Evolutionary conservation across 2,329 filamentous ascomycete genomes (phyloP), one percentile per base, ranked within the genome.

Genomic region (Aphanoascus verrucosus): DNA sequence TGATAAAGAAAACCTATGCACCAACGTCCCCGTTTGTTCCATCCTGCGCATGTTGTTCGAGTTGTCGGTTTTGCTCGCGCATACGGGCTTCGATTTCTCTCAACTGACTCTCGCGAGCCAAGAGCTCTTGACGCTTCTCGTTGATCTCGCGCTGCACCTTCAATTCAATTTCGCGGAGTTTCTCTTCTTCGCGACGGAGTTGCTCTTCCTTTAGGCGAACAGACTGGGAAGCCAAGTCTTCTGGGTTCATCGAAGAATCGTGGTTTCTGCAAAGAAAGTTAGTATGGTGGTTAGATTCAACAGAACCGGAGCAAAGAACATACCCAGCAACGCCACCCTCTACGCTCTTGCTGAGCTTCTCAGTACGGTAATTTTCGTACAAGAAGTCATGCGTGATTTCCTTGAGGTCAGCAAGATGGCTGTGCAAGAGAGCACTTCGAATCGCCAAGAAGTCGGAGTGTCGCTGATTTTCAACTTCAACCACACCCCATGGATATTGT

Each of bases 101-200:
- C 64, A 98, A 83, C 77, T 98, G 93, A 67, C 89, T 95, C 77
- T 98, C 93, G 72, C 93, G 89, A 60, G 93, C 93, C 73, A 98
- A 72, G 58, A 98, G 81, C 75, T 98, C 93, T 77, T 98, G 93
- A 76, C 93, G 85, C 83, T 98, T 98, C 82, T 97, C 93, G 76
- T 96, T 95, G 78, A 98, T 98, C 75, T 98, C 93, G 69, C 93
- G 88, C 77, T 98, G 93, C 59, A 98, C 93, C 84, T 98, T 98
- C 77, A 96, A 79, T 72, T 98, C 93, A 70, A 98, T 97, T 77
- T 98, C 93, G 72, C 93, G 88, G 60, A 98, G 85, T 80, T 98
- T 98, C 85, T 98, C 93, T 77, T 98, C 93, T 74, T 98, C 93
- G 67, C 93, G 89, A 69, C 93, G 88, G 63, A 98, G 86, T 74